phyloP scores from a whole-genome alignment of 805 yeast species.

The Starmerella davenportii region DNA sequence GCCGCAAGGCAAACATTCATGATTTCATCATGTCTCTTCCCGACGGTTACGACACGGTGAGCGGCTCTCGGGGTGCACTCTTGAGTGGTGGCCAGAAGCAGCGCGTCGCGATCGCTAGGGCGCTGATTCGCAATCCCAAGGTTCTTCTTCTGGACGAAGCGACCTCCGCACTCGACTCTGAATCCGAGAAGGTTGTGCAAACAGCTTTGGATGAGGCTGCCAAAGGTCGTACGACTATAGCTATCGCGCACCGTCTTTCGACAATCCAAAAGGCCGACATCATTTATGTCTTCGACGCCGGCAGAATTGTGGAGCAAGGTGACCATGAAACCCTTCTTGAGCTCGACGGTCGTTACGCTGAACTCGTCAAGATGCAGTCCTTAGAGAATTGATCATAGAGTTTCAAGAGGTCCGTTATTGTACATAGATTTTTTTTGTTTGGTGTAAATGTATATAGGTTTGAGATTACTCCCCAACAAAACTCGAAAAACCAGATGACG shows the following conservation, averaged over 20 bases:
- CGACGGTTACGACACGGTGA: slow-evolving; percentile 40
- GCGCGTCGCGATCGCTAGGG: slow-evolving; percentile 59
- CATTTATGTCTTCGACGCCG: slow-evolving; percentile 44
- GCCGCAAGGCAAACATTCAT: slow-evolving; percentile 38
- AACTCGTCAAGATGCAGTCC: slow-evolving; percentile 26
- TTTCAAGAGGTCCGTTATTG: too few relatives aligned
- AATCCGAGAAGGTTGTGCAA: slow-evolving; percentile 65
- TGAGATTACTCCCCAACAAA: too few relatives aligned
- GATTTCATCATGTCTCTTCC: slow-evolving; percentile 40
- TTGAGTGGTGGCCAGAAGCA: slow-evolving; percentile 66
- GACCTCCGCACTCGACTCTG: slow-evolving; percentile 45
- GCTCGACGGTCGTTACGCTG: slow-evolving; percentile 25
- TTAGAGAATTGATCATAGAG: slow-evolving; percentile 19
- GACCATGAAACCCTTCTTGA: slow-evolving; percentile 32
- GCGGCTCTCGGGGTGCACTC: slow-evolving; percentile 39
- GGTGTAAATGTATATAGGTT: too few relatives aligned
- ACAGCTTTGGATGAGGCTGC: slow-evolving; percentile 51
- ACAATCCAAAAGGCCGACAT: slow-evolving; percentile 47
- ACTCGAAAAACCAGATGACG: too few relatives aligned
- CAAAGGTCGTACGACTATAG: slow-evolving; percentile 54
- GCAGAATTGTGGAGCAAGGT: slow-evolving; percentile 44
- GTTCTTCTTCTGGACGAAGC: slow-evolving; percentile 53
- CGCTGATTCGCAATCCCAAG: slow-evolving; percentile 47
- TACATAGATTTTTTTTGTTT: too few relatives aligned
- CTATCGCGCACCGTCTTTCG: slow-evolving; percentile 70